A percentile compares a stretch with the other conserved stretches of the same genome.
Conservation (phyloP, 306 rosid genomes). For the Myrica gale region DNA sequence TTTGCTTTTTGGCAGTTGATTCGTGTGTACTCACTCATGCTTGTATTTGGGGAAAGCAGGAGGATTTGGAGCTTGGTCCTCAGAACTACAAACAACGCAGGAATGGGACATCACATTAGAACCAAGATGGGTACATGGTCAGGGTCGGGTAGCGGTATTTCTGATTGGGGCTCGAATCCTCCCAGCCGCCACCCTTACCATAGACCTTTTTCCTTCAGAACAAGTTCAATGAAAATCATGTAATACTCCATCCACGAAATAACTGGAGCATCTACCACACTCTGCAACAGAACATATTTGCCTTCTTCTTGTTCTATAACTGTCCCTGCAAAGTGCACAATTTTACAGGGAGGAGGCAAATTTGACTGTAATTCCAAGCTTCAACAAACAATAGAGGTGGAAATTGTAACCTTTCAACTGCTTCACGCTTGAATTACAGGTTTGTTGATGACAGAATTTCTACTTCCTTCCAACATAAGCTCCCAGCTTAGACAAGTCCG, state of each 20-base stretch:
- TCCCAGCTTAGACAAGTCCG: slow-evolving; percentile 87
- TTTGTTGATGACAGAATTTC: slow-evolving; percentile 21
- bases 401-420: slow-evolving; percentile 14
- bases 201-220: neutral
- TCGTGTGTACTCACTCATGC: no score
- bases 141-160: neutral
- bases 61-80: no score
- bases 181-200: neutral
- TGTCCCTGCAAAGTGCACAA: neutral
- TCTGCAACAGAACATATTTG: neutral
- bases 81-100: neutral
- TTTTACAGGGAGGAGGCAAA: neutral
- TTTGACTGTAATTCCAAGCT: slow-evolving; percentile 15
- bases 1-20: no score
- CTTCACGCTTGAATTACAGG: neutral
- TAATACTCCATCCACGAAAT: neutral
- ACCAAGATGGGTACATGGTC: neutral
- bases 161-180: neutral
- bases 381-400: neutral
- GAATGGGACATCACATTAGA: neutral
- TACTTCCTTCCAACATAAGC: slow-evolving; percentile 82
- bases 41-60: no score
- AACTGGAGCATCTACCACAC: neutral
- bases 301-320: neutral
- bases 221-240: neutral